Base-by-base conservation (phyloP, 1,284 basidiomycete species). In the Trichosporon faecale region DNA sequence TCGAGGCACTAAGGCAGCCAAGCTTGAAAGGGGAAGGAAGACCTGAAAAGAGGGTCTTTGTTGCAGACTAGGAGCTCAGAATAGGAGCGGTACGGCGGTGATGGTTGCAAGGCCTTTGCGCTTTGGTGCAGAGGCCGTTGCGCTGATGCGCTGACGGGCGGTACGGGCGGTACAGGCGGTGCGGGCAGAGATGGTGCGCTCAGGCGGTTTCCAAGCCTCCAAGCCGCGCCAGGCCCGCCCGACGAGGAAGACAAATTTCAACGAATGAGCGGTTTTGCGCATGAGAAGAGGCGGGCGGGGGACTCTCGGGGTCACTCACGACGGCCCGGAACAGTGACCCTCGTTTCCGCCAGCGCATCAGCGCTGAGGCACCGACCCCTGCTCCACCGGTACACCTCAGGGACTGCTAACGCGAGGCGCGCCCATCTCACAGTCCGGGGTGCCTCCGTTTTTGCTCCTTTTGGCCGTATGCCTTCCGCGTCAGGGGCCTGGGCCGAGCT, bases 31-130 rank as follows among this genome's bases (percentile, higher is more conserved):
- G 52, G 46, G 31, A 33, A 33, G 31, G 40, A 23, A 33, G 52
- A 49, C 29, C 57, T 61, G 40, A 57, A 67, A 67, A 33, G 60
- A 67, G 66, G 52, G 66, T 66, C 31, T 37, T 11, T 60, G 57
- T 46, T n/a, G 37, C 23, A 23, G 25, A 21, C 21, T n/a, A 23
- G 64, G 27, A 31, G 63, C 33, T n/a, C n/a, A 25, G 23, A 18
- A 6, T 61, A 16, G 66, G 18, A 25, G 60, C 60, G 12, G 57
- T 9, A 18, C 12, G 18, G 31, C 61, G 21, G n/a, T 52, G 23
- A 23, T 52, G 49, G 21, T 52, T 21, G 23, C 49, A 23, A 52
- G 49, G 21, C 49, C 49, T 52, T 52, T 25, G 49, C 49, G 49
- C 21, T 21, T 12, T 23, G 49, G 49, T 52, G 21, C 49, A 52